Evolutionary conservation across 2,329 filamentous ascomycete genomes (phyloP), one percentile per base, ranked within the genome.

Genomic region (Diaporthe nobilis): DNA sequence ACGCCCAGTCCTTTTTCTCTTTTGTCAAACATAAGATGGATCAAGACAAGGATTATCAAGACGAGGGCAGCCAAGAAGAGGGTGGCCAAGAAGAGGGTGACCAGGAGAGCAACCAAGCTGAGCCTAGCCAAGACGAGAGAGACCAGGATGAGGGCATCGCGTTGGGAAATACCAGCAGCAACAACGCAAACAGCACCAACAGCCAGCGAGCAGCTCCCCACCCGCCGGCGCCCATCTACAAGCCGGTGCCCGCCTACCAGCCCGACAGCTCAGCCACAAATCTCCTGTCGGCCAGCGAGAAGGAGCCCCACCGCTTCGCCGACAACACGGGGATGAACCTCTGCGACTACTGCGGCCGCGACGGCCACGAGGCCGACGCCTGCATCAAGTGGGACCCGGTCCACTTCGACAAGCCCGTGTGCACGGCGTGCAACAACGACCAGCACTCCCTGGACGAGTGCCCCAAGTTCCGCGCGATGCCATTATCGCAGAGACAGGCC

Each of bases 331-430:
- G 74, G 55, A 76, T 10, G 17, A 63, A 51, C 4, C 17, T 53
- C 17, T 76, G 75, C 57, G 63, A 70, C 28, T 74, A 68, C 72
- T 76, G 75, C 47, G 31, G 22, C 9, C 67, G 58, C 20, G 28
- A n/a, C 51, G 72, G 65, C 42, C 72, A 76, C 58, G 72, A 72
- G 72, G 67, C 72, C 8, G 22, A 61, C 4, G 49, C 17, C 12
- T 76, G 74, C 37, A 49, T 76, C 47, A 67, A 17, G 34, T 75
- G 67, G 72, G 72, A 72, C 42, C 60, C 53, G 9, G 20, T 25
- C 12, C 67, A 68, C 42, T 61, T 57, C 28, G 67, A 74, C 44
- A 76, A 76, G 75, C 39, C 55, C 58, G 60, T 63, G 10, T 76
- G 67, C 58, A 39, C 53, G 20, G 42, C 39, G 6, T 75, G 67